A percentile compares a stretch with the other conserved stretches of the same genome.
These are phyloP conservation scores for Metarhizium humberi DNA, from an alignment of 2,329 filamentous ascomycete genomes.

Conservation along the genomic window DNA sequence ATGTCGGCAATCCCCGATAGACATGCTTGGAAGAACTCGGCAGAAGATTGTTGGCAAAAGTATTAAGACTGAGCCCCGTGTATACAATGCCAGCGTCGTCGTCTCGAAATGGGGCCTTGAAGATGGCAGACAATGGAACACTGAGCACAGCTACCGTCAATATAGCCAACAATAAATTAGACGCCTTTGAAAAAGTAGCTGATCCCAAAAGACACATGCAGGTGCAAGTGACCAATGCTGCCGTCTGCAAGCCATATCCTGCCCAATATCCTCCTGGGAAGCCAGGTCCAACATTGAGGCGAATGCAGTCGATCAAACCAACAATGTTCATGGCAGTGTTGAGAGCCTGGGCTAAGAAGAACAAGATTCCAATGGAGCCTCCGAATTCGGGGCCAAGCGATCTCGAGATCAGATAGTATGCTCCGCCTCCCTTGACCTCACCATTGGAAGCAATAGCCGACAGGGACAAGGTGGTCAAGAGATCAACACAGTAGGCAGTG, in stretches of 20 bases:
- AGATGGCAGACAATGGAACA: constrained; percentile 69
- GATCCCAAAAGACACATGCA: constrained; percentile 71
- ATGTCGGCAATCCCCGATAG: constrained; percentile 56
- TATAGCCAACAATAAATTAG: constrained; percentile 64
- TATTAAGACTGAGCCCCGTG: constrained; percentile 64
- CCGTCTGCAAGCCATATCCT: constrained; percentile 66
- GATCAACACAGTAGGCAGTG: constrained; percentile 68
- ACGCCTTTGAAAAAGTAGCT: constrained; percentile 69
- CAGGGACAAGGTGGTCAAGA: constrained; percentile 77
- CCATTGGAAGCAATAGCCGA: constrained; percentile 87
- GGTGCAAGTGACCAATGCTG: constrained; percentile 62
- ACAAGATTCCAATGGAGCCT: constrained; percentile 77
- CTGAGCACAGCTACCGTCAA: constrained; percentile 67
- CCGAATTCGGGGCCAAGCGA: constrained; percentile 83
- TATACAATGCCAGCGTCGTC: constrained; percentile 57
- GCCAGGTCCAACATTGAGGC: constrained; percentile 60
- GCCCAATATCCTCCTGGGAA: constrained; percentile 68
- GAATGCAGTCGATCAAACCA: constrained; percentile 74
- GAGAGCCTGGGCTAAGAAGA: constrained; percentile 82
- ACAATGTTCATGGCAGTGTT: constrained; percentile 85
- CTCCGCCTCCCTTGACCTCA: constrained; percentile 77
- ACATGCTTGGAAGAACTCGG: constrained; percentile 58
- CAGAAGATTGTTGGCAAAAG: constrained; percentile 63
- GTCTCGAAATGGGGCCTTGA: constrained; percentile 59
- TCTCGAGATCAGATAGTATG: constrained; percentile 82